These are phyloP conservation scores for Coemansia sp. DNA, from an alignment of 192 early-diverging fungal genomes.

Conservation along the genomic window DNA sequence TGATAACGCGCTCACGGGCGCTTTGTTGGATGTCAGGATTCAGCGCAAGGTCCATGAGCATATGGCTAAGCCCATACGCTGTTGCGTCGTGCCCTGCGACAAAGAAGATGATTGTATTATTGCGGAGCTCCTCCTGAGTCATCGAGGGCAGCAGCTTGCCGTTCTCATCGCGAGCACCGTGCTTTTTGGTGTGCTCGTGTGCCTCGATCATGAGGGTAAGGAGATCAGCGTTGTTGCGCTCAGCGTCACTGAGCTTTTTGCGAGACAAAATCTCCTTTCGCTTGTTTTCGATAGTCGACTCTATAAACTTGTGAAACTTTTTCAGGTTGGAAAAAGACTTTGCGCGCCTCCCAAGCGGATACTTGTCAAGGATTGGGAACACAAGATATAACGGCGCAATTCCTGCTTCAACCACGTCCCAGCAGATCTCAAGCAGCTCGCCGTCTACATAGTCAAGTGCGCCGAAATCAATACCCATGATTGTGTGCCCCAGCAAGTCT, in stretches of 20 bases:
- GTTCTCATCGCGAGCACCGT: constrained; percentile 45
- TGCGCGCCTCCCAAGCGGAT: constrained; percentile 38
- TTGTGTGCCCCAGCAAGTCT: constrained; percentile 45
- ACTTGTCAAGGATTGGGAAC: constrained; percentile 54
- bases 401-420: constrained; percentile 47
- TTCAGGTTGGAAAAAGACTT: constrained; percentile 42
- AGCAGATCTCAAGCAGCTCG: constrained; percentile 48
- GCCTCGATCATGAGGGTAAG: constrained; percentile 61
- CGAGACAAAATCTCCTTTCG: constrained; percentile 24
- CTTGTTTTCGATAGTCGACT: constrained; percentile 35
- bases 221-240: constrained; percentile 48
- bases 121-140: constrained; percentile 50
- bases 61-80: constrained; percentile 39
- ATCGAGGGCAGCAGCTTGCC: constrained; percentile 47
- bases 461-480: constrained; percentile 52
- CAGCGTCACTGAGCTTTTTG: constrained; percentile 19
- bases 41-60: constrained; percentile 55
- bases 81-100: constrained; percentile 60
- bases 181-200: constrained; percentile 42
- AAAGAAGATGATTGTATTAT: constrained; percentile 59
- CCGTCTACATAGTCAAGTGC: constrained; percentile 44
- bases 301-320: constrained; percentile 48
- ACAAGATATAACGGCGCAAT: constrained; percentile 50
- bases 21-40: constrained; percentile 46
- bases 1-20: constrained; percentile 47